These are phyloP conservation scores for Crithidia brevicula DNA, from an alignment of 208 protist genomes.

Conservation along the genomic window DNA sequence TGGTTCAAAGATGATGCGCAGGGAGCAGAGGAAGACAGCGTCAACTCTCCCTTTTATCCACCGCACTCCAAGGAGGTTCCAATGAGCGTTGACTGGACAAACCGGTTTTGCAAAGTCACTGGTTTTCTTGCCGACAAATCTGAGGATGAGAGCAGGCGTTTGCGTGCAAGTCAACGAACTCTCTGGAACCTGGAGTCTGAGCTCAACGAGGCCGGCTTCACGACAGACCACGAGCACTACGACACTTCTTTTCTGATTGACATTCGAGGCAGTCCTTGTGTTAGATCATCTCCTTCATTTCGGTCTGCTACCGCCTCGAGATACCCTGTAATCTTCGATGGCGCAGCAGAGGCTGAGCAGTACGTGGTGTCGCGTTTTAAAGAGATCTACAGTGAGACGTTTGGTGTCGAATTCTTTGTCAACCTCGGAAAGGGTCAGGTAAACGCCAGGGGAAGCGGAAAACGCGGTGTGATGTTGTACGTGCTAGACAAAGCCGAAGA, in stretches of 20 bases:
- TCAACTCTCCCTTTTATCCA: constrained; percentile 10
- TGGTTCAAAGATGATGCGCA: constrained; percentile 10
- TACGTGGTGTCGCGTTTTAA: constrained; percentile 24
- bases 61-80: neutral
- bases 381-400: constrained; percentile 16
- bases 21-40: neutral
- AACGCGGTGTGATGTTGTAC: constrained; percentile 32
- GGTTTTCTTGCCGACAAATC: constrained; percentile 13
- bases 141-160: neutral
- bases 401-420: constrained; percentile 26
- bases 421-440: constrained; percentile 48
- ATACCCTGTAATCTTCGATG: constrained; percentile 2
- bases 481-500: constrained; percentile 11
- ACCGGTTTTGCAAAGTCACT: constrained; percentile 23
- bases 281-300: neutral
- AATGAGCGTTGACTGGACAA: constrained; percentile 25
- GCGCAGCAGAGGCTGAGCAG: constrained; percentile 23
- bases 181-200: constrained; percentile 28
- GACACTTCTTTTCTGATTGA: constrained; percentile 50
- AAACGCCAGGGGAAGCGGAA: constrained; percentile 33
- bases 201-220: constrained; percentile 33
- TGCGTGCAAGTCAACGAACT: neutral
- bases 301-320: neutral
- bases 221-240: constrained; percentile 22
- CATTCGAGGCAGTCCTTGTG: constrained; percentile 28